Percentiles rank a stretch among this genome's conserved stretches.
Conservation (phyloP, 1,284 basidiomycete species). For the Austroboletus niveus region DNA sequence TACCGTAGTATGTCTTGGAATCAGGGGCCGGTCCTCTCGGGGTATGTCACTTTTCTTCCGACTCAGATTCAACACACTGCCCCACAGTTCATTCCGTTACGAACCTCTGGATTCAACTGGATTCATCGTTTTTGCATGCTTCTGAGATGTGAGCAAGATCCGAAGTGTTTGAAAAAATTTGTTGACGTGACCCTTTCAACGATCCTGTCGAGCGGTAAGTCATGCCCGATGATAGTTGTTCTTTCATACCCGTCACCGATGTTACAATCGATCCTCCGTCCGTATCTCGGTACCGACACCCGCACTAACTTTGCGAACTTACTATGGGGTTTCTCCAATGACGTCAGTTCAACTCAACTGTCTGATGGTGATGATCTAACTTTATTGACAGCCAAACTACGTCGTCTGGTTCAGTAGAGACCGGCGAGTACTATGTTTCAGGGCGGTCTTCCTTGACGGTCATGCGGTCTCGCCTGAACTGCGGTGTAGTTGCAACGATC, state of each 20-base stretch:
- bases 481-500: slow-evolving; percentile 7
- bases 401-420: not conserved
- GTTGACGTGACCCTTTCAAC: not conserved
- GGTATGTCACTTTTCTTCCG: not conserved
- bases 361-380: no score
- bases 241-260: not conserved
- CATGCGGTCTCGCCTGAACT: slow-evolving; percentile 18
- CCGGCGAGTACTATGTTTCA: slow-evolving; percentile 2
- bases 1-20: not conserved
- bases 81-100: not conserved
- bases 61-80: not conserved
- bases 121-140: not conserved
- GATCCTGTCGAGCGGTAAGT: not conserved
- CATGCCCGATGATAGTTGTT: not conserved
- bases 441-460: not conserved
- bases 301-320: not conserved
- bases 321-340: not conserved
- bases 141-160: not conserved
- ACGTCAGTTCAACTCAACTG: not conserved
- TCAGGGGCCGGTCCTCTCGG: no score
- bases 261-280: not conserved
- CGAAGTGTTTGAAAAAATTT: not conserved
- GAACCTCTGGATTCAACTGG: not conserved
- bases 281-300: not conserved
- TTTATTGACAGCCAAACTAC: not conserved